Conservation (phyloP, 2,329 filamentous ascomycete genomes). For the Penicillium capsulatum region DNA sequence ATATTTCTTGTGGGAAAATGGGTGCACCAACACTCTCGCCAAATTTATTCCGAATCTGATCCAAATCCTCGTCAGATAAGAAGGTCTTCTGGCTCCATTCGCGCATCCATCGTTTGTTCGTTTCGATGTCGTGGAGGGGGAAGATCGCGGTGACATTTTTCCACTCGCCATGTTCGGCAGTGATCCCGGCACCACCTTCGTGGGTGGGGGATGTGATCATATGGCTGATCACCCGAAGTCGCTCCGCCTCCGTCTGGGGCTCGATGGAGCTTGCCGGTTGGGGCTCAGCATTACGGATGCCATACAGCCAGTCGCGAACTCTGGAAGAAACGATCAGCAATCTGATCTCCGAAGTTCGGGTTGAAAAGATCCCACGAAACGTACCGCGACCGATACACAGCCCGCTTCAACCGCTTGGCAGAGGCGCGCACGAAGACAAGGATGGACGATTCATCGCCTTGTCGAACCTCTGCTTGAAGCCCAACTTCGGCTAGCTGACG, state of each 20-base stretch:
- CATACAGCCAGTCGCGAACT: constrained; percentile 92
- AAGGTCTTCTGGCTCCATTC: constrained; percentile 59
- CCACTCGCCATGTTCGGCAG: constrained; percentile 66
- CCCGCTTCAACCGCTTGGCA: constrained; percentile 70
- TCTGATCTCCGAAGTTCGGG: not conserved
- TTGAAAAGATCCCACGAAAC: constrained; percentile 4
- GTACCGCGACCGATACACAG: constrained; percentile 77
- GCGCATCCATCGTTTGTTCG: constrained; percentile 74
- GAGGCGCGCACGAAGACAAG: constrained; percentile 80
- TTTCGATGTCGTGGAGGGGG: constrained; percentile 70
- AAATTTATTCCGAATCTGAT: constrained; percentile 71
- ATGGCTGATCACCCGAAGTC: constrained; percentile 79
- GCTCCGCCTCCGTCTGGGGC: constrained; percentile 82
- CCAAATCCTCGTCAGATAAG: constrained; percentile 60
- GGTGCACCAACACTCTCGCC: constrained; percentile 54
- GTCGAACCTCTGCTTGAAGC: constrained; percentile 79
- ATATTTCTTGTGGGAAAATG: not conserved
- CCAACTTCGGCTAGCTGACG: constrained; percentile 71
- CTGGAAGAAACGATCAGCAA: constrained; percentile 41
- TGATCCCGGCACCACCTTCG: constrained; percentile 76
- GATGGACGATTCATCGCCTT: constrained; percentile 69
- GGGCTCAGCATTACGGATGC: constrained; percentile 72
- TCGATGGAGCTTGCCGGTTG: constrained; percentile 70
- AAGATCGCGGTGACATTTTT: constrained; percentile 70
- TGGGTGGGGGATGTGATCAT: constrained; percentile 70